Percentiles rank a stretch among this genome's conserved stretches.
These are phyloP conservation scores for Alternaria arborescens DNA, from an alignment of 2,329 filamentous ascomycete genomes.

Conservation along the genomic window DNA sequence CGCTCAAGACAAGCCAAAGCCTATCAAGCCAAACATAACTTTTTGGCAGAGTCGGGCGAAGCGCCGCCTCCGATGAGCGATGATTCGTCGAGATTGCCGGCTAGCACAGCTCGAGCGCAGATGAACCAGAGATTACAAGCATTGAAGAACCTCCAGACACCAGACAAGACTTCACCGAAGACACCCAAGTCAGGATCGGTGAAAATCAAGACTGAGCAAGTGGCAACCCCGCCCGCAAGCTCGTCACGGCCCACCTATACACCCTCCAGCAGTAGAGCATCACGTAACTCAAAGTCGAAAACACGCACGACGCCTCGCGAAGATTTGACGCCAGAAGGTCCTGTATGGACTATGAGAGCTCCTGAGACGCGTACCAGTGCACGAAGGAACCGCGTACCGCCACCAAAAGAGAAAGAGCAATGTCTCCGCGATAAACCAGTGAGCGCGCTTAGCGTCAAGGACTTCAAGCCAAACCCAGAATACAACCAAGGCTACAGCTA, in stretches of 20 bases:
- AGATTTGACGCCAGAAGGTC: constrained; percentile 26
- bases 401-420: constrained; percentile 12
- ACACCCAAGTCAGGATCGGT: constrained; percentile 19
- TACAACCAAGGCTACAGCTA: constrained; percentile 75
- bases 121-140: constrained; percentile 35
- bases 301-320: constrained; percentile 12
- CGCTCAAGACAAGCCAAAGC: constrained; percentile 23
- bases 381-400: constrained; percentile 12
- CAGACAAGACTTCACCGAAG: constrained; percentile 16
- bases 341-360: constrained; percentile 34
- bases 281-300: constrained; percentile 9
- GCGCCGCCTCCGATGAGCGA: constrained; percentile 25
- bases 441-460: constrained; percentile 67
- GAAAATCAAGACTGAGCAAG: constrained; percentile 28
- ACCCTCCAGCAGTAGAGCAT: constrained; percentile 2
- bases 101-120: constrained; percentile 35
- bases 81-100: constrained; percentile 25
- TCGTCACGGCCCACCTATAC: constrained; percentile 14
- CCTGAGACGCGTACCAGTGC: constrained; percentile 18
- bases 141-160: constrained; percentile 22
- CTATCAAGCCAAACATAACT: constrained; percentile 20
- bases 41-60: constrained; percentile 42
- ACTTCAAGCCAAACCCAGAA: constrained; percentile 84
- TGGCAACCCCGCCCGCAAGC: constrained; percentile 20
- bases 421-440: constrained; percentile 64